phyloP scores from a whole-genome alignment of 23 red algal species.

The Gracilaria gracilis region DNA sequence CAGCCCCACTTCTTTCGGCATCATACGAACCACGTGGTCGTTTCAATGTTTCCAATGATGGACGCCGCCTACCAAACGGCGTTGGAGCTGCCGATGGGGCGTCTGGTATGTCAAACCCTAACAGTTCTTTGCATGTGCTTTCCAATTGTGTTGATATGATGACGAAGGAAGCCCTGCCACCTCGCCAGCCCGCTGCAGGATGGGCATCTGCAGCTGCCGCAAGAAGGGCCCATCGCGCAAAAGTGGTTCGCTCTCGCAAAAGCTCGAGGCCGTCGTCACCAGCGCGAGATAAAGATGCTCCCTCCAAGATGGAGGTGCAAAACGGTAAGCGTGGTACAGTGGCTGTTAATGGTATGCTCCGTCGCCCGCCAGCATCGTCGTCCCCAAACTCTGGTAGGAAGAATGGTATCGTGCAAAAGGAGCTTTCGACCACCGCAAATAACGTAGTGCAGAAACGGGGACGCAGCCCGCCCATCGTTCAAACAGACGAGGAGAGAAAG shows the following conservation, averaged over 20 bases:
- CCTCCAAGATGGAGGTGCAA: background rate
- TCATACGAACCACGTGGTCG: background rate
- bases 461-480: slow-evolving; percentile 27
- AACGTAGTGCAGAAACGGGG: background rate
- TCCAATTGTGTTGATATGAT: slow-evolving; percentile 77
- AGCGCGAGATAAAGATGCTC: background rate
- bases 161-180: slow-evolving; percentile 6
- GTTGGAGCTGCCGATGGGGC: no score
- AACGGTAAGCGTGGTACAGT: background rate
- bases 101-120: slow-evolving; percentile 8
- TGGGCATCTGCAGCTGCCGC: slow-evolving; percentile 62
- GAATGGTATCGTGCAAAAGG: background rate
- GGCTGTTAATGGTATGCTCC: background rate
- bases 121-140: slow-evolving; percentile 45
- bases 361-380: background rate
- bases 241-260: slow-evolving; percentile 41
- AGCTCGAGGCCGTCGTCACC: background rate
- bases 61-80: background rate
- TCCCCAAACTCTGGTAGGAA: background rate
- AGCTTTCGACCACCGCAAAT: background rate
- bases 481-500: background rate
- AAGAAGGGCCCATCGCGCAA: slow-evolving; percentile 52
- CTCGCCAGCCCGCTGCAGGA: slow-evolving; percentile 36
- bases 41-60: background rate
- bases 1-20: background rate